Evolutionary conservation across 2,329 filamentous ascomycete genomes (phyloP), one percentile per base, ranked within the genome.

Genomic region (Thelonectria rubi): DNA sequence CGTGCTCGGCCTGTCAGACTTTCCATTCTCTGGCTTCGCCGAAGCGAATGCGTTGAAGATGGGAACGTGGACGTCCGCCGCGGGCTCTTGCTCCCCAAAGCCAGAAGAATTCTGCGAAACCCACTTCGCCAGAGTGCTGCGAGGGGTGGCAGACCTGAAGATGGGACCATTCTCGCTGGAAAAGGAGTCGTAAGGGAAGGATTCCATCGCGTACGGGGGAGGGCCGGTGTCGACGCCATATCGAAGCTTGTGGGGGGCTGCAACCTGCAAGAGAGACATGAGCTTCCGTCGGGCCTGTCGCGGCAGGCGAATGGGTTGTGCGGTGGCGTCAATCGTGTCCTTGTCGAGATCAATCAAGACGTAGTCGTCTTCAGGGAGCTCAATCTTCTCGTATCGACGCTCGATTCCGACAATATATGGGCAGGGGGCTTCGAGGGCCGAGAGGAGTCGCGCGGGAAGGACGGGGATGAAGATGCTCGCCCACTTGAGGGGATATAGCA

Each of bases 341-440:
- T 91, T 88, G 76, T 99, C 95, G 53, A 99, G 82, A 76, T 99
- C 95, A 37, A 98, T 93, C 15, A 98, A 82, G 17, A 98, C 94
- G 75, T 94, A 98, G 73, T 98, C 95, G 71, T 98, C 95, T 7
- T 97, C 93, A 0, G 95, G 95, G 43, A 98, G 85, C 69, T 93
- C 90, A 48, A 93, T 86, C 59, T 88, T 88, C 70, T 96, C 92
- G 74, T 98, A 98, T 59, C 94, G 88, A 67, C 94, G 87, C 79
- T 99, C 95, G 60, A 99, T 92, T 50, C 95, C 95, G 45, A 98
- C 93, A 67, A 99, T 97, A 72, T 98, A 99, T 0, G 95, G 95
- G 70, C 95, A 98, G 3, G 94, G 94, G 1, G 94, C 94, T 71
- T 98, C 95, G 17, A 99, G 84, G 3, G 93, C 94, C 55, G 95